Evolutionary conservation across 495 filamentous ascomycete species (phyloP), one percentile per base, ranked within the genome.

Genomic region (Parmelia sp.): DNA sequence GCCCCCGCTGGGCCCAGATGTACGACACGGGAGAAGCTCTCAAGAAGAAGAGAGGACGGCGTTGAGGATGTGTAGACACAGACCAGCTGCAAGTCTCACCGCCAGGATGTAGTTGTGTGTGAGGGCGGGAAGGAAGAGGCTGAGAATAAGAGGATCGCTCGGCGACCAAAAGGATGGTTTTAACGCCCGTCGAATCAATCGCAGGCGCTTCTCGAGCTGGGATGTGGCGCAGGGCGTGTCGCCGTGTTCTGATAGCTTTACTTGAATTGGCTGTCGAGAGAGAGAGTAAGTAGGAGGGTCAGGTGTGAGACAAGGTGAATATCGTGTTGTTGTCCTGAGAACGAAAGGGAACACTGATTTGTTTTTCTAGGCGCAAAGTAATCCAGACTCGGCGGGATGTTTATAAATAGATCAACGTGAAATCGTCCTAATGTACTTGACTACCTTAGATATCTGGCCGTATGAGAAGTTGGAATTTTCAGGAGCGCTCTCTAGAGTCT

Each of bases 191-290:
- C 44, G 49, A 47, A 63, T 67, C 55, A 37, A 44, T 61, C 31
- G 61, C 62, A 65, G 51, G 66, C 66, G 66, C 66, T 65, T 65
- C 60, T 57, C 29, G 53, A 57, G 51, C 51, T 55, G 51, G 45
- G 56, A 25, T 63, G 65, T 60, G 65, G 65, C 65, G 65, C 55
- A 63, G 53, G 37, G 39, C 59, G 47, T 49, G 49, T 37, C 37
- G 21, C 39, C 37, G 47, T 42, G 60, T 47, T 66, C 62, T 55
- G 31, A 8, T 27, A 36, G 12, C 35, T 60, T 66, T 49, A 49
- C 10, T 55, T n/a, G 57, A 55, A 37, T n/a, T 44, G 27, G 25
- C 42, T n/a, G 31, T 57, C 39, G 15, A 23, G 53, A 56, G 51
- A 27, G 15, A 23, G 53, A 56, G 51, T 21, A 29, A 47, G 29